phyloP scores from a whole-genome alignment of 2,329 filamentous ascomycete genomes.

The Penicillium rolfsii region DNA sequence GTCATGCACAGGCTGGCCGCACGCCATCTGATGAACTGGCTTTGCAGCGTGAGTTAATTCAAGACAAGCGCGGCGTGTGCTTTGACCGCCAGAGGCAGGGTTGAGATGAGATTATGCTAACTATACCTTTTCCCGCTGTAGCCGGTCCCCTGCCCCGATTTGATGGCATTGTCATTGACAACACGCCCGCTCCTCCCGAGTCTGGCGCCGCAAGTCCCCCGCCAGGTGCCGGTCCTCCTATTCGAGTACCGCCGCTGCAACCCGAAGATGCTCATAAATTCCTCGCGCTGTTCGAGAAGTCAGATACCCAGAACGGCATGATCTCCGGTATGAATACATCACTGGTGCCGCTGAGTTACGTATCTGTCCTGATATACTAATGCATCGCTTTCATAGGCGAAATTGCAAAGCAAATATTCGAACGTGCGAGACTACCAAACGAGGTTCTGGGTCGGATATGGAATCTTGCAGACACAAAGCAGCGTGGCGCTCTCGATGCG shows the following conservation, averaged over 20 bases:
- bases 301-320: constrained; percentile 73
- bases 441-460: constrained; percentile 93
- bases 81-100: too few relatives aligned
- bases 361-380: neutral
- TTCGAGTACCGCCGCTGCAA: constrained; percentile 85
- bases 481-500: constrained; percentile 80
- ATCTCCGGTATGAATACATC: constrained; percentile 55
- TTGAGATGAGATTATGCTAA: constrained; percentile 1
- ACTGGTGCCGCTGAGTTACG: neutral
- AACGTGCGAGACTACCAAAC: constrained; percentile 86
- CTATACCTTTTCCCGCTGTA: constrained; percentile 22
- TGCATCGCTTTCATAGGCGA: constrained; percentile 56
- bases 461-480: constrained; percentile 91
- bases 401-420: constrained; percentile 90
- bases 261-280: constrained; percentile 91
- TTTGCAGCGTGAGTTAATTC: constrained; percentile 63
- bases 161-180: constrained; percentile 68
- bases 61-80: neutral
- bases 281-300: constrained; percentile 85
- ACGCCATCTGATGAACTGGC: constrained; percentile 81
- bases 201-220: constrained; percentile 48
- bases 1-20: constrained; percentile 87
- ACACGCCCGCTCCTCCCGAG: constrained; percentile 55
- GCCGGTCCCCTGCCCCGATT: constrained; percentile 89
- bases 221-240: constrained; percentile 60